Evolutionary conservation across 257 asterid genomes (phyloP).

Genomic region (Striga asiatica): DNA sequence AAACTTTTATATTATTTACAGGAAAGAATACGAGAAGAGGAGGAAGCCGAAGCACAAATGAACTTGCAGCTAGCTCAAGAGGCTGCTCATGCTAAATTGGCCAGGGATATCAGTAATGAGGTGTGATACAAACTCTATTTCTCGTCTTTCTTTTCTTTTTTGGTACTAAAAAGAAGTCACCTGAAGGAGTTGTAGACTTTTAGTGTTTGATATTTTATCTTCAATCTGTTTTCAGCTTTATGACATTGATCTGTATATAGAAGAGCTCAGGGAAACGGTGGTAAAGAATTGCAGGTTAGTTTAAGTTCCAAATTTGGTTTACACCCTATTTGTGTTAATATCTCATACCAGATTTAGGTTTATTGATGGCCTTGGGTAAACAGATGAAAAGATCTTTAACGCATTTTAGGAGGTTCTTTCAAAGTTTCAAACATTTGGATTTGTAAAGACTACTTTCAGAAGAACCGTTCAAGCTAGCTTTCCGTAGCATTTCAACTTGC

Average conservation of each 20-base stretch:
- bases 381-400: too few species aligned
- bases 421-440: too few species aligned
- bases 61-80: constrained; percentile 52
- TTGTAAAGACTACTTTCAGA: too few species aligned
- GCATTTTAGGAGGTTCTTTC: too few species aligned
- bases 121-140: constrained; percentile 23
- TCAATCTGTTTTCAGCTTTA: constrained; percentile 46
- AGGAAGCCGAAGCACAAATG: constrained; percentile 64
- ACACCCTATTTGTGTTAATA: too few species aligned
- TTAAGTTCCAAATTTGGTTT: too few species aligned
- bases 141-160: too few species aligned
- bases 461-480: too few species aligned
- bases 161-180: neutral
- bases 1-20: constrained; percentile 21
- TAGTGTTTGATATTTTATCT: constrained; percentile 7
- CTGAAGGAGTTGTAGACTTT: constrained; percentile 4
- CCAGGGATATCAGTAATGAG: constrained; percentile 71
- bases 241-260: constrained; percentile 55
- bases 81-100: constrained; percentile 60
- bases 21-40: constrained; percentile 72
- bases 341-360: too few species aligned
- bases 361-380: too few species aligned
- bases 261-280: constrained; percentile 65
- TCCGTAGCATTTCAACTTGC: too few species aligned
- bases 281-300: constrained; percentile 82